These are phyloP conservation scores for Tolypocladium inflatum DNA, from an alignment of 2,329 filamentous ascomycete genomes.

Conservation along the genomic window DNA sequence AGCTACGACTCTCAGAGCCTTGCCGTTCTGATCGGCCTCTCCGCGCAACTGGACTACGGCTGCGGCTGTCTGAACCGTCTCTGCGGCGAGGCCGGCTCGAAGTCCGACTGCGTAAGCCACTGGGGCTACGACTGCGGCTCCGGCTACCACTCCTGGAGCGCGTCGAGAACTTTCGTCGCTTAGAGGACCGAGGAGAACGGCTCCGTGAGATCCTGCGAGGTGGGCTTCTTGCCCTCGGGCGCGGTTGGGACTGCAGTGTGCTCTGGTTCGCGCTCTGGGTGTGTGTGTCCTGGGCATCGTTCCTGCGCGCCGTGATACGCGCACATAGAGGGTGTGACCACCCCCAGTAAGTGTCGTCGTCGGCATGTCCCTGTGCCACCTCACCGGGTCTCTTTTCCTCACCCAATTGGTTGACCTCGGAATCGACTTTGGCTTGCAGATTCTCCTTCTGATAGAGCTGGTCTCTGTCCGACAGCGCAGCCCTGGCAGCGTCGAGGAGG, in stretches of 20 bases:
- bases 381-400: constrained; percentile 58
- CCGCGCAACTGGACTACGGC: constrained; percentile 6
- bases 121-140: constrained; percentile 20
- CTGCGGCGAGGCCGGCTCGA: constrained; percentile 8
- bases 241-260: constrained; percentile 7
- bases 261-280: background rate
- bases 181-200: constrained; percentile 8
- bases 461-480: constrained; percentile 60
- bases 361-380: constrained; percentile 52
- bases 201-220: constrained; percentile 19
- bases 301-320: constrained; percentile 50
- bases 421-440: constrained; percentile 41
- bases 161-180: background rate
- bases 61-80: constrained; percentile 7
- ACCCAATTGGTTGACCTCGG: constrained; percentile 58
- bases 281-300: background rate
- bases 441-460: constrained; percentile 51
- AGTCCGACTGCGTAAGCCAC: constrained; percentile 16
- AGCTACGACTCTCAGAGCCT: constrained; percentile 13
- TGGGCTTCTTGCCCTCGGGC: constrained; percentile 18
- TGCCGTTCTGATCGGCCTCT: constrained; percentile 11
- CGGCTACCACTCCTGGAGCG: constrained; percentile 11
- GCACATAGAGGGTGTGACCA: constrained; percentile 77
- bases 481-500: constrained; percentile 60
- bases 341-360: constrained; percentile 74